Percentiles rank a stretch among this genome's conserved stretches.
Conservation (phyloP, 495 filamentous ascomycete species). For the Penicillium desertorum region DNA sequence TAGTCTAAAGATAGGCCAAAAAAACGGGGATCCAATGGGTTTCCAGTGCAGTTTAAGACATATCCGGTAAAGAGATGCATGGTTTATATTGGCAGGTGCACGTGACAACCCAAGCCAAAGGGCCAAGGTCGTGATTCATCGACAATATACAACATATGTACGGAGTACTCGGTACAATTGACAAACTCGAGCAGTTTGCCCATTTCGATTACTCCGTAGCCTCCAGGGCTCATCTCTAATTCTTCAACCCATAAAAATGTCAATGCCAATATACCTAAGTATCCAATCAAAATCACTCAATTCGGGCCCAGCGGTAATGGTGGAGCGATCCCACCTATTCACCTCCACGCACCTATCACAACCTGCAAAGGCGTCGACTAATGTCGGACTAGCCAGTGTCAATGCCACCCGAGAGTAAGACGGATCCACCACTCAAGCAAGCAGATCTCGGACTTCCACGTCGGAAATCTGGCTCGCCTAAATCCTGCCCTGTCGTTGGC, state of each 20-base stretch:
- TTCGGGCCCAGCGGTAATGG: not conserved
- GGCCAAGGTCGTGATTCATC: not conserved
- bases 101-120: not conserved
- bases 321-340: not conserved
- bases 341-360: conserved; percentile 3
- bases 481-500: conserved; percentile 39
- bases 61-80: not conserved
- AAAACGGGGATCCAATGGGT: not conserved
- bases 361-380: not conserved
- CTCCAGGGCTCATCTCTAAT: not conserved
- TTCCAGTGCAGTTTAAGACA: not conserved
- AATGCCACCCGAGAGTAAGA: not conserved
- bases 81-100: not conserved
- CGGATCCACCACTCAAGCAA: conserved; percentile 18
- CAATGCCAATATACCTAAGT: not conserved
- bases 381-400: not conserved
- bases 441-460: conserved; percentile 32
- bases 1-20: not conserved
- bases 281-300: not conserved
- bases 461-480: conserved; percentile 35
- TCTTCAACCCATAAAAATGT: not conserved
- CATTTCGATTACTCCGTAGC: not conserved
- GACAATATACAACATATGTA: no score
- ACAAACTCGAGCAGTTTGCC: not conserved
- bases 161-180: not conserved